phyloP scores from a whole-genome alignment of 352 stramenopile species.

The Peronospora destructor region DNA sequence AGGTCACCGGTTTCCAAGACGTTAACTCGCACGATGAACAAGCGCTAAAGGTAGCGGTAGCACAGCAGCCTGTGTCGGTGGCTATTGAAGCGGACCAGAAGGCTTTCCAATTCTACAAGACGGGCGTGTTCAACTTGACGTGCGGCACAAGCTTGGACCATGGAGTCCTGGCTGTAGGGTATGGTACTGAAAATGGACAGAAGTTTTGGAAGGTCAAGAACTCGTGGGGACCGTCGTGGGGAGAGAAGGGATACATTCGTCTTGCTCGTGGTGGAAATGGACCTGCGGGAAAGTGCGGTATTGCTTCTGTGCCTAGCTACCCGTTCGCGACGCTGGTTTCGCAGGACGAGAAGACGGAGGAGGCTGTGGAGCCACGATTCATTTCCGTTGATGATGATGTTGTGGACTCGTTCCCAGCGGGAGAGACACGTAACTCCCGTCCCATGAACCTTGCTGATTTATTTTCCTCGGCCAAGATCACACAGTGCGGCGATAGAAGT shows the following conservation, averaged over 20 bases:
- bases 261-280: slow-evolving; percentile 80
- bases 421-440: slow-evolving; percentile 26
- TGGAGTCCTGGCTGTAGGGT: slow-evolving; percentile 90
- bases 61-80: slow-evolving; percentile 79
- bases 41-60: slow-evolving; percentile 79
- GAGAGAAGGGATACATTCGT: slow-evolving; percentile 85
- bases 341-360: slow-evolving; percentile 11
- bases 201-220: slow-evolving; percentile 95
- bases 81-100: slow-evolving; percentile 81
- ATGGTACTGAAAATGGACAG: slow-evolving; percentile 76
- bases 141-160: slow-evolving; percentile 86
- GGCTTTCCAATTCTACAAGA: slow-evolving; percentile 75
- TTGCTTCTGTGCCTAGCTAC: slow-evolving; percentile 85
- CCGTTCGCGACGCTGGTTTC: slow-evolving; percentile 37
- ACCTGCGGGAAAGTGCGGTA: slow-evolving; percentile 90
- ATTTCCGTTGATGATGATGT: slow-evolving; percentile 10
- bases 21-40: slow-evolving; percentile 71
- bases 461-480: slow-evolving; percentile 67
- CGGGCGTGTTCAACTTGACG: slow-evolving; percentile 58
- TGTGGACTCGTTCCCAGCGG: slow-evolving; percentile 27
- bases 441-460: slow-evolving; percentile 30
- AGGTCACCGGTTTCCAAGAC: slow-evolving; percentile 76
- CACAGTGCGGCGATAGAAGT: slow-evolving; percentile 65
- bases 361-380: slow-evolving; percentile 6
- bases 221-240: slow-evolving; percentile 87